Evolutionary conservation across 2,329 filamentous ascomycete genomes (phyloP).

Genomic region (Colletotrichum melonis): DNA sequence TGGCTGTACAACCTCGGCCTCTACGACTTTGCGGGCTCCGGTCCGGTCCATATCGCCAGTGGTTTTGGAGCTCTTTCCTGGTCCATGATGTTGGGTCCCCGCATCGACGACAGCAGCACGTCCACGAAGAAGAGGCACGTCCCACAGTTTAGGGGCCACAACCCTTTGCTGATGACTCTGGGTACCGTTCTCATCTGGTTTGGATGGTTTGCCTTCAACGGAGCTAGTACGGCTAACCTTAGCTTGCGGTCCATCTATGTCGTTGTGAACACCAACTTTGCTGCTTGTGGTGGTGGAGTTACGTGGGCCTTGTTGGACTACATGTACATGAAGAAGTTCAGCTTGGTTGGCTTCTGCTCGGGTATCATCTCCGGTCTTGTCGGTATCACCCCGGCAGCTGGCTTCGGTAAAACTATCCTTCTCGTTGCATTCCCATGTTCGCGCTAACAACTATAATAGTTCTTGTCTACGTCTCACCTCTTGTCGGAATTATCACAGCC

Average conservation of each 20-base stretch:
- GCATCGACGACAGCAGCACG: conserved; percentile 59
- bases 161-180: conserved; percentile 71
- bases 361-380: conserved; percentile 89
- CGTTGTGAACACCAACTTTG: conserved; percentile 69
- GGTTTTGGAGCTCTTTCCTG: conserved; percentile 74
- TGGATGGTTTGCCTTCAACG: conserved; percentile 67
- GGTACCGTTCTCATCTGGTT: conserved; percentile 76
- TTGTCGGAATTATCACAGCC: conserved; percentile 64
- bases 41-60: conserved; percentile 72
- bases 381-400: conserved; percentile 85
- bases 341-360: conserved; percentile 79
- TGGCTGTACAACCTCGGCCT: conserved; percentile 72
- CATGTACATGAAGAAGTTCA: conserved; percentile 58
- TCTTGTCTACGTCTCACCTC: conserved; percentile 60
- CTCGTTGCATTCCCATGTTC: neutral
- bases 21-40: conserved; percentile 71
- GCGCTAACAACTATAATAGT: conserved; percentile 40
- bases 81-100: conserved; percentile 71
- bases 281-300: conserved; percentile 64
- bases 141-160: conserved; percentile 64
- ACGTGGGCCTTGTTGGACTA: conserved; percentile 67
- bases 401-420: conserved; percentile 54
- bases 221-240: conserved; percentile 60
- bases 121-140: conserved; percentile 52
- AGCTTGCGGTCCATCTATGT: conserved; percentile 64